Evolutionary conservation across 345 rosid genomes (phyloP).

Genomic region (Eucalyptus caleyi): DNA sequence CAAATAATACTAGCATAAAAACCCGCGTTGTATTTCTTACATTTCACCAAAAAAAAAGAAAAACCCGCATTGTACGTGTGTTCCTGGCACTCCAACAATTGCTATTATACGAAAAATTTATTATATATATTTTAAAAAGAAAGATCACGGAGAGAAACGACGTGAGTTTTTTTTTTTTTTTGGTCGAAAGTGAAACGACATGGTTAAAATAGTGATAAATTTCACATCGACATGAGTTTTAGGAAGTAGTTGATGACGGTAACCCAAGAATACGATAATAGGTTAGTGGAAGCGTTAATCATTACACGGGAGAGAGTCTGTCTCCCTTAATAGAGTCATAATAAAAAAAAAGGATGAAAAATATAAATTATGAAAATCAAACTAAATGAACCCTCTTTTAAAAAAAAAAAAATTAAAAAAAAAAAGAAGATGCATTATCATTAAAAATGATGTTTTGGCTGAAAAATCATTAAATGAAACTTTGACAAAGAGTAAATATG

Average conservation of each 20-base stretch:
- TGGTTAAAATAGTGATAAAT: not conserved
- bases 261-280: not conserved
- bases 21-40: not conserved
- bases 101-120: too few relatives aligned
- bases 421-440: too few relatives aligned
- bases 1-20: not conserved
- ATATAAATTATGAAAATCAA: not conserved
- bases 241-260: not conserved
- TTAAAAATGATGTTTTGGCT: too few relatives aligned
- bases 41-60: too few relatives aligned
- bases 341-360: not conserved
- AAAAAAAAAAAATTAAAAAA: not conserved
- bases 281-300: not conserved
- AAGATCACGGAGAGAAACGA: not conserved
- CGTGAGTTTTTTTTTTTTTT: too few relatives aligned
- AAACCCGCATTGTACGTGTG: not conserved
- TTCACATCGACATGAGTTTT: not conserved
- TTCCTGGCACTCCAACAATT: not conserved
- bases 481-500: too few relatives aligned
- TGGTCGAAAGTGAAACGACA: not conserved
- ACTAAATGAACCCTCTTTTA: not conserved
- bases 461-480: too few relatives aligned
- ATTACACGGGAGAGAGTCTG: not conserved
- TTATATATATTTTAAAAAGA: too few relatives aligned
- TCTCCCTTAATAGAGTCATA: not conserved